Evolutionary conservation across 2,329 filamentous ascomycete genomes (phyloP), one percentile per base, ranked within the genome.

Genomic region (Penicillium corylophilum): DNA sequence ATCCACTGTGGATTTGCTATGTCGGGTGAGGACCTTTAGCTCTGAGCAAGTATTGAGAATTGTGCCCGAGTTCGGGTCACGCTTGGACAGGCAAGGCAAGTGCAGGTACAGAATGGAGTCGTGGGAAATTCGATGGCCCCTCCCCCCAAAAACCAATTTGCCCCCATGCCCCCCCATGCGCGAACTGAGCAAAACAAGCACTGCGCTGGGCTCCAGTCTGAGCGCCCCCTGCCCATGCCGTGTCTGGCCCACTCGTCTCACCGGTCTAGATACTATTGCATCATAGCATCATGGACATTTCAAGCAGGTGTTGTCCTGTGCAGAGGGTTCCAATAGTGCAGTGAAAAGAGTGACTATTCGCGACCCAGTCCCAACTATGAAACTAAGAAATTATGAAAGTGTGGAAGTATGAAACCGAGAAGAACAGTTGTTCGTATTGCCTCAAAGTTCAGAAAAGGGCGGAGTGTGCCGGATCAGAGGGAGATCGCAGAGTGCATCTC

Each of bases 221-320:
- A 55, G 46, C 41, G 48, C 39, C 44, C 36, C 42, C 50, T 39
- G 46, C 24, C 50, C 48, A 59, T 54, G 54, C 58, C 58, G 54
- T 60, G 60, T 60, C 44, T 57, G 54, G 54, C 48, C 60, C 60
- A 56, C 58, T 57, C 48, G 31, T 46, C 42, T 58, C 48, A 52
- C 47, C 45, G 47, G 45, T 45, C 48, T 40, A 9, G 18, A 22
- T 48, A 24, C 39, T 42, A 43, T 35, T 43, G 46, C 29, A 28
- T 39, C 7, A 48, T 43, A 38, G 22, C 31, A 48, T 43, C 46
- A 44, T 38, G 16, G 23, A 20, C n/a, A n/a, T n/a, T 24, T 10
- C 22, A 4, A 18, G 3, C 3, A 15, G 15, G n/a, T 26, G 36
- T 33, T 48, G 22, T 16, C 23, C 18, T 22, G 18, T 38, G 39